Evolutionary conservation across 176 grass and related monocot genomes (phyloP).

Genomic region (Rhipidocladum racemiflorum): DNA sequence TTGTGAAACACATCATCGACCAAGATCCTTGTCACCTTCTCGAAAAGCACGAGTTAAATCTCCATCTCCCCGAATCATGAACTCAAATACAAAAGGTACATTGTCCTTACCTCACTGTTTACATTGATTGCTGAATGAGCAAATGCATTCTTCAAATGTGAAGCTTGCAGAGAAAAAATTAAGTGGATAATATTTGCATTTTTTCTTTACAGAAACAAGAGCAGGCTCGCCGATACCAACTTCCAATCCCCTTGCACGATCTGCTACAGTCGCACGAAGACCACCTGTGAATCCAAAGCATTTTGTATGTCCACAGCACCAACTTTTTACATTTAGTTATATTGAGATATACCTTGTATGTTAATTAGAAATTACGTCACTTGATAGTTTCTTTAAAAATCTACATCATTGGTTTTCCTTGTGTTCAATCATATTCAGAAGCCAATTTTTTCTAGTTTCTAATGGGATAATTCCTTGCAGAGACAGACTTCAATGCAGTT

Average conservation of each 20-base stretch:
- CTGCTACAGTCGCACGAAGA: slow-evolving; percentile 58
- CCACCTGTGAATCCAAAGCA: slow-evolving; percentile 45
- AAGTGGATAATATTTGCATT: neutral
- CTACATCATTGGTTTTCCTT: neutral
- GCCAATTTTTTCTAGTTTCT: neutral
- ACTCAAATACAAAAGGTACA: slow-evolving; percentile 42
- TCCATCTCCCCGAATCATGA: slow-evolving; percentile 37
- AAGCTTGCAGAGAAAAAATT: slow-evolving; percentile 6
- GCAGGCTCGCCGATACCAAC: slow-evolving; percentile 52
- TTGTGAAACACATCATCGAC: slow-evolving; percentile 38
- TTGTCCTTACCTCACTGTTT: neutral
- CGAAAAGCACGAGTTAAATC: slow-evolving; percentile 48
- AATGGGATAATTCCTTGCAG: slow-evolving; percentile 34
- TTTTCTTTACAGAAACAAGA: slow-evolving; percentile 62
- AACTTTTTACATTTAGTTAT: neutral
- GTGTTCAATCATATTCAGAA: neutral
- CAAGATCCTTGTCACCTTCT: slow-evolving; percentile 63
- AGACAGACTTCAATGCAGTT: slow-evolving; percentile 52
- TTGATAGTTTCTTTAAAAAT: neutral
- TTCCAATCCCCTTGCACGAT: slow-evolving; percentile 55
- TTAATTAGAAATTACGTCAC: neutral
- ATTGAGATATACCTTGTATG: neutral
- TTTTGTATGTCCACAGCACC: slow-evolving; percentile 28
- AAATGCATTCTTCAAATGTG: slow-evolving; percentile 12
- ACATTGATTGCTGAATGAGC: neutral